Conservation (phyloP, 78 protist species). For the Tieghemostelium lacteum region DNA sequence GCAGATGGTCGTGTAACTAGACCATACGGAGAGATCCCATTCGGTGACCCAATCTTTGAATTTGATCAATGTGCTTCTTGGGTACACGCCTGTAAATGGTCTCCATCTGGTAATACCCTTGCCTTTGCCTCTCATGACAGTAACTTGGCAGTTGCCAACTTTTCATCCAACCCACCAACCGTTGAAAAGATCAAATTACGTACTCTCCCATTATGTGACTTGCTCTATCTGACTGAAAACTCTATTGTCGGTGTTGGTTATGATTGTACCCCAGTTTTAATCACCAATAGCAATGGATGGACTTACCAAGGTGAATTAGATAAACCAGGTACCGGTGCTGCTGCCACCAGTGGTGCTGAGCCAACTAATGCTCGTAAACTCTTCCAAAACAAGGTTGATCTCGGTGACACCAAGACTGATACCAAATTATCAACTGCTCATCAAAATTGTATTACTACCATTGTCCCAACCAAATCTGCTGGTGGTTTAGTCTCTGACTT, state of each 20-base stretch:
- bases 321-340: constrained; percentile 16
- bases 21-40: constrained; percentile 77
- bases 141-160: constrained; percentile 61
- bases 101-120: constrained; percentile 86
- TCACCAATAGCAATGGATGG: constrained; percentile 83
- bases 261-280: constrained; percentile 83
- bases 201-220: constrained; percentile 81
- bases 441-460: constrained; percentile 87
- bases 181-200: constrained; percentile 19
- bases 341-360: constrained; percentile 70
- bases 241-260: constrained; percentile 87
- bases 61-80: constrained; percentile 80
- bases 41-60: constrained; percentile 69
- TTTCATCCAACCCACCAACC: constrained; percentile 38
- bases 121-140: constrained; percentile 87
- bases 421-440: constrained; percentile 81
- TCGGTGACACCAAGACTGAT: constrained; percentile 63
- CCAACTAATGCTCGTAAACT: constrained; percentile 49
- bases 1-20: constrained; percentile 82
- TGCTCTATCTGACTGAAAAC: constrained; percentile 77
- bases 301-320: constrained; percentile 48
- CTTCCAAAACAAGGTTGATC: constrained; percentile 71
- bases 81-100: constrained; percentile 91
- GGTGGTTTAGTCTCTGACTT: constrained; percentile 80
- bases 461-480: constrained; percentile 58